These are phyloP conservation scores for Blastocystis sp. DNA, from an alignment of 352 stramenopile species.

Conservation along the genomic window DNA sequence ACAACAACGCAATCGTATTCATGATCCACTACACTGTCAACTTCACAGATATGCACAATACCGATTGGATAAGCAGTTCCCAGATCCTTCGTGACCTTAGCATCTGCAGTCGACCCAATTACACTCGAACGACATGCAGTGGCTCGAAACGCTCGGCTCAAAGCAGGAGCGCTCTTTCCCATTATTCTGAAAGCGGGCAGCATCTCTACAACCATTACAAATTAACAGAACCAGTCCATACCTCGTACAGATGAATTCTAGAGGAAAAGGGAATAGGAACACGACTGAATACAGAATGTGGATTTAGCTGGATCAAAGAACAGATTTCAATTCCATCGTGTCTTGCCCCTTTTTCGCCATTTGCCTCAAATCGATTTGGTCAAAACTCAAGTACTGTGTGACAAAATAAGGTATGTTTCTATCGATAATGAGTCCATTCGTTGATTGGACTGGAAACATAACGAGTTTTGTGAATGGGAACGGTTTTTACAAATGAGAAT, in stretches of 20 bases:
- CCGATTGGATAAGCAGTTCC: too few relatives aligned
- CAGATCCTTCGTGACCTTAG: too few relatives aligned
- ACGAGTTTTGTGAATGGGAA: constrained; percentile 86
- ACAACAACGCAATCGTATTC: too few relatives aligned
- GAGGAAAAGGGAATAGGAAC: not conserved
- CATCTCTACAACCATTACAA: not conserved
- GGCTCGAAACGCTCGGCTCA: too few relatives aligned
- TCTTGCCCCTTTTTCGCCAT: not conserved
- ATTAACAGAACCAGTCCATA: not conserved
- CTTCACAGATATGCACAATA: too few relatives aligned
- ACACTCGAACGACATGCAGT: too few relatives aligned
- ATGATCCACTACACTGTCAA: too few relatives aligned
- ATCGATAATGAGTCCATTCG: not conserved
- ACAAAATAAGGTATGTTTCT: not conserved
- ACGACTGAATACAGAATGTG: not conserved
- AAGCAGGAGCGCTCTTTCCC: too few relatives aligned
- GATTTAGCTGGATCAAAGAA: not conserved
- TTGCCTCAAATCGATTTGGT: not conserved
- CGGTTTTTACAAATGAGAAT: constrained; percentile 93
- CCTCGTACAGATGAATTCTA: not conserved
- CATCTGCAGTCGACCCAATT: too few relatives aligned
- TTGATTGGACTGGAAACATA: constrained; percentile 4
- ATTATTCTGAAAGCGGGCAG: not conserved
- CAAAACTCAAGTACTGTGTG: not conserved
- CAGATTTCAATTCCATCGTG: not conserved